These are phyloP conservation scores for Hypoxylon sp. DNA, from an alignment of 2,329 filamentous ascomycete species.

Conservation along the genomic window DNA sequence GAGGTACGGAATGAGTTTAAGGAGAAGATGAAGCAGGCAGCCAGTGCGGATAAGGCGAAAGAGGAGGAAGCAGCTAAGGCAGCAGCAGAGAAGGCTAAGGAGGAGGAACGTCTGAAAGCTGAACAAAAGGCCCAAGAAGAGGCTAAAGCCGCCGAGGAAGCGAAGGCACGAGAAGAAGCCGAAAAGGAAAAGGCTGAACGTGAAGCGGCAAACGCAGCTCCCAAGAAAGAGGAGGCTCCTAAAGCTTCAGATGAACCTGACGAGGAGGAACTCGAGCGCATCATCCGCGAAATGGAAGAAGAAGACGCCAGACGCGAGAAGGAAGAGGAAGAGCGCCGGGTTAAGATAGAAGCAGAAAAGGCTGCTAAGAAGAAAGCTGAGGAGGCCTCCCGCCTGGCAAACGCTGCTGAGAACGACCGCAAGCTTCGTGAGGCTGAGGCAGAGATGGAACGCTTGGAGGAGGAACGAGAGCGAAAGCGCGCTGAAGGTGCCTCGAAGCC, in stretches of 20 bases:
- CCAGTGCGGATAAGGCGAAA: constrained; percentile 61
- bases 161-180: constrained; percentile 52
- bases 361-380: constrained; percentile 60
- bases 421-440: constrained; percentile 80
- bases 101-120: constrained; percentile 48
- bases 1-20: constrained; percentile 88
- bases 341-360: constrained; percentile 61
- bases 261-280: constrained; percentile 71
- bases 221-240: constrained; percentile 53
- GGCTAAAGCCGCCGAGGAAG: constrained; percentile 54
- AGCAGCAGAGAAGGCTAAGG: constrained; percentile 53
- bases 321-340: constrained; percentile 61
- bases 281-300: constrained; percentile 75
- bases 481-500: constrained; percentile 62
- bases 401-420: constrained; percentile 70
- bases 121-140: constrained; percentile 50
- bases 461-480: constrained; percentile 75
- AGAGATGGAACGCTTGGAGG: constrained; percentile 80
- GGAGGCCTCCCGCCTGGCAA: constrained; percentile 61
- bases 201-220: constrained; percentile 52
- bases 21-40: constrained; percentile 79
- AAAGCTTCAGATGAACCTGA: constrained; percentile 61
- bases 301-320: constrained; percentile 66
- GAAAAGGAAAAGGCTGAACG: constrained; percentile 49
- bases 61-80: constrained; percentile 60